Percentiles rank a stretch among this genome's conserved stretches.
Evolutionary conservation across 768 basidiomycete genomes (phyloP).

Genomic region (Tylopilus plumbeoviolaceoides): DNA sequence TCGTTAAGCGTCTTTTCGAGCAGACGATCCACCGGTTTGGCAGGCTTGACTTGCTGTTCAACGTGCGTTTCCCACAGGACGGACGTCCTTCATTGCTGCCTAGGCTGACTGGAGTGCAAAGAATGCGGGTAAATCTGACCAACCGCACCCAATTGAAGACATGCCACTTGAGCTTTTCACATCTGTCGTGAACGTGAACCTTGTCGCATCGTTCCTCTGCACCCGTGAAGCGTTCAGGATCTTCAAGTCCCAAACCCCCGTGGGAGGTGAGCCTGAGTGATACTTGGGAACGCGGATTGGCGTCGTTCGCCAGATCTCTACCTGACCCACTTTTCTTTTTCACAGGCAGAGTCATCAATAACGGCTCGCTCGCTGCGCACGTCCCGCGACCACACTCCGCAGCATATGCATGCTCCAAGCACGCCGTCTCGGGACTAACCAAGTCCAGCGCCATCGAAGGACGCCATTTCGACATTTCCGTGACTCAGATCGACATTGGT

Average conservation of each 20-base stretch:
- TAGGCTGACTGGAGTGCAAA: constrained; percentile 23
- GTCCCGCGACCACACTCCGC: constrained; percentile 59
- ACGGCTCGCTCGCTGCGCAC: constrained; percentile 74
- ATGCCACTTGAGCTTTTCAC: constrained; percentile 58
- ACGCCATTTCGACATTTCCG: constrained; percentile 64
- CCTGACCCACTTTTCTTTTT: not conserved
- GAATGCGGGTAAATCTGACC: constrained; percentile 70
- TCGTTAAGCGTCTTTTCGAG: constrained; percentile 58
- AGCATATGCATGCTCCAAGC: constrained; percentile 77
- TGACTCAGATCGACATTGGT: constrained; percentile 84
- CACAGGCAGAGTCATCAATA: constrained; percentile 77
- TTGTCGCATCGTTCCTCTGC: constrained; percentile 71
- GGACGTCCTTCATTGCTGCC: not conserved
- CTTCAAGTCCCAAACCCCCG: constrained; percentile 71
- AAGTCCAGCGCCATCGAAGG: constrained; percentile 78
- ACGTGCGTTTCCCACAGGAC: constrained; percentile 39
- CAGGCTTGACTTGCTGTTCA: constrained; percentile 74
- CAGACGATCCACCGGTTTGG: constrained; percentile 55
- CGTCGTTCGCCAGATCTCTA: not conserved
- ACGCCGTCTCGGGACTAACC: constrained; percentile 74
- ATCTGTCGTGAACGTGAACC: constrained; percentile 65
- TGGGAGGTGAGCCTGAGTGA: constrained; percentile 60
- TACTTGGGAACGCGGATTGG: not conserved
- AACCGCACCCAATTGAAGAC: constrained; percentile 53
- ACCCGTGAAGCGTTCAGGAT: constrained; percentile 68